These are phyloP conservation scores for Citeromyces matritensis DNA, from an alignment of 805 yeast species.

Conservation along the genomic window DNA sequence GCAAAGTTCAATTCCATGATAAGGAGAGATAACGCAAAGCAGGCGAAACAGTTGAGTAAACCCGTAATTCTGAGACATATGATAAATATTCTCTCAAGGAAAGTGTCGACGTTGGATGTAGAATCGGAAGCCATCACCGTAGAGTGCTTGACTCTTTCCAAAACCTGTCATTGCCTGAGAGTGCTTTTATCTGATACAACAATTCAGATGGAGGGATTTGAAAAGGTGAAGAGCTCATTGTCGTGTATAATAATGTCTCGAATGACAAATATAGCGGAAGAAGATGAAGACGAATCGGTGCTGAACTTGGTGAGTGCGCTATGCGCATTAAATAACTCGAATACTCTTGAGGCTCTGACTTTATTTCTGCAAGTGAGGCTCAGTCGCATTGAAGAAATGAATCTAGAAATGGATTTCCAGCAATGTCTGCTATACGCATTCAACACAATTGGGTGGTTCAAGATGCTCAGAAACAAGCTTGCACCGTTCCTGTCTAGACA, in stretches of 20 bases:
- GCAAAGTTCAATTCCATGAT: conserved; percentile 6
- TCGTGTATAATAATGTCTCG: conserved; percentile 7
- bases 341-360: conserved; percentile 9
- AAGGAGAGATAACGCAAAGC: conserved; percentile 2
- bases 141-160: too few species aligned
- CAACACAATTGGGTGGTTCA: conserved; percentile 12
- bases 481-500: conserved; percentile 8
- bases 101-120: too few species aligned
- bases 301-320: conserved; percentile 11
- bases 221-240: conserved; percentile 7
- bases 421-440: conserved; percentile 12
- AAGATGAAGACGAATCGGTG: conserved; percentile 13
- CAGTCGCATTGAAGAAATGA: conserved; percentile 3
- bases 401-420: conserved; percentile 8
- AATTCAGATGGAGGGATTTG: conserved; percentile 7
- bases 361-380: conserved; percentile 11
- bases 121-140: too few species aligned
- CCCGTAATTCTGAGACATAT: conserved; percentile 9
- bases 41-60: conserved; percentile 6
- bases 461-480: conserved; percentile 10
- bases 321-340: conserved; percentile 6
- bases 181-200: conserved; percentile 9
- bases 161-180: conserved; percentile 2
- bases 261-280: conserved; percentile 8
- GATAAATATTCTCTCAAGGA: conserved; percentile 9